Evolutionary conservation across 2,329 filamentous ascomycete species (phyloP).

Genomic region (Diaporthe sp.): DNA sequence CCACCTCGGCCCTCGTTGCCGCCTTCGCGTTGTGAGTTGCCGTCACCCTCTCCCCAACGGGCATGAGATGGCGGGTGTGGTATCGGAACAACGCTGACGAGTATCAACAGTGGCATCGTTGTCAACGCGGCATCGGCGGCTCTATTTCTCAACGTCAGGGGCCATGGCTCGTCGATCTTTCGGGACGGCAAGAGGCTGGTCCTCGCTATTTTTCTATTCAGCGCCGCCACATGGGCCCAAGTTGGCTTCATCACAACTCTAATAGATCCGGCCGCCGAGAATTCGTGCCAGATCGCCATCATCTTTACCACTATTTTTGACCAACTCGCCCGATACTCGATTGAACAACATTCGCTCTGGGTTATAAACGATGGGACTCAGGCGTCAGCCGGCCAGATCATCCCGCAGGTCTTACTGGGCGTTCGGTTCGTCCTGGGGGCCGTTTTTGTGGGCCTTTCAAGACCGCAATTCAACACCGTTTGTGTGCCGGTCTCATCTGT

Average conservation of each 20-base stretch:
- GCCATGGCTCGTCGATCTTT: conserved; percentile 63
- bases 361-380: conserved; percentile 57
- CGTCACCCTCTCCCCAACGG: background rate
- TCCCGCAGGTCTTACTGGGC: conserved; percentile 62
- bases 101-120: conserved; percentile 61
- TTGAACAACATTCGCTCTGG: conserved; percentile 70
- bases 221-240: conserved; percentile 67
- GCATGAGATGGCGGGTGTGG: background rate
- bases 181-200: conserved; percentile 74
- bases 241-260: conserved; percentile 65
- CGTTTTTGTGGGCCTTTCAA: conserved; percentile 67
- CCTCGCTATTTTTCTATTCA: conserved; percentile 68
- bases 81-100: conserved; percentile 35
- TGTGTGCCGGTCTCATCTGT: conserved; percentile 64
- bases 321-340: conserved; percentile 66
- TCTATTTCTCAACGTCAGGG: conserved; percentile 60
- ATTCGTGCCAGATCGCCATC: conserved; percentile 65
- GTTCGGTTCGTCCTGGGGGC: conserved; percentile 66
- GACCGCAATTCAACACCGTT: conserved; percentile 64
- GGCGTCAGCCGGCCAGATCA: conserved; percentile 53
- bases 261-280: conserved; percentile 57
- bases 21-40: conserved; percentile 68
- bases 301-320: conserved; percentile 69
- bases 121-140: conserved; percentile 65
- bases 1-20: conserved; percentile 64